phyloP scores from a whole-genome alignment of 257 asterid genomes.

The Haberlea rhodopensis region DNA sequence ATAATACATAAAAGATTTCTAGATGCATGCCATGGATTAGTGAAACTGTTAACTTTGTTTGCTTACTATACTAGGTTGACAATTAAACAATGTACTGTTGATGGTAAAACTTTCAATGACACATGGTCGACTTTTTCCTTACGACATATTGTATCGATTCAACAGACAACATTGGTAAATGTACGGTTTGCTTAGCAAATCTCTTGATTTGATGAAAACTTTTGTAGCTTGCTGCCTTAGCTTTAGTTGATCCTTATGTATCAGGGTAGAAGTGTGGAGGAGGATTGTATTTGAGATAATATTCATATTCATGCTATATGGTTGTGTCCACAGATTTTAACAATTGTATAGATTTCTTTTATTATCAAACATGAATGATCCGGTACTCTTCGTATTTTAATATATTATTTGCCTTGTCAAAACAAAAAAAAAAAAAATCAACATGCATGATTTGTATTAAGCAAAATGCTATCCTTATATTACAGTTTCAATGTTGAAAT shows the following conservation, averaged over 20 bases:
- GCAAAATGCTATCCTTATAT: not conserved
- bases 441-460: not conserved
- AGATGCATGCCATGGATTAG: constrained; percentile 15
- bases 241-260: constrained; percentile 6
- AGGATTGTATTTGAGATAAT: not conserved
- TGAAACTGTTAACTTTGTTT: constrained; percentile 3
- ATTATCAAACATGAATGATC: no score
- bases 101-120: not conserved
- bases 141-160: not conserved
- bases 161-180: not conserved
- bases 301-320: constrained; percentile 11
- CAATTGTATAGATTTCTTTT: constrained; percentile 2
- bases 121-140: not conserved
- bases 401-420: no score
- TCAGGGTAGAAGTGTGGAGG: constrained; percentile 5
- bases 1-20: not conserved
- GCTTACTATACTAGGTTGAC: not conserved
- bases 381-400: no score
- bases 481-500: not conserved
- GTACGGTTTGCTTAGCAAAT: not conserved
- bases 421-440: no score
- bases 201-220: not conserved
- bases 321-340: not conserved
- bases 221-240: constrained; percentile 9
- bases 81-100: not conserved